Percentiles rank a stretch among this genome's conserved stretches.
phyloP scores from a whole-genome alignment of 768 basidiomycete genomes.

The Mycena amicta region DNA sequence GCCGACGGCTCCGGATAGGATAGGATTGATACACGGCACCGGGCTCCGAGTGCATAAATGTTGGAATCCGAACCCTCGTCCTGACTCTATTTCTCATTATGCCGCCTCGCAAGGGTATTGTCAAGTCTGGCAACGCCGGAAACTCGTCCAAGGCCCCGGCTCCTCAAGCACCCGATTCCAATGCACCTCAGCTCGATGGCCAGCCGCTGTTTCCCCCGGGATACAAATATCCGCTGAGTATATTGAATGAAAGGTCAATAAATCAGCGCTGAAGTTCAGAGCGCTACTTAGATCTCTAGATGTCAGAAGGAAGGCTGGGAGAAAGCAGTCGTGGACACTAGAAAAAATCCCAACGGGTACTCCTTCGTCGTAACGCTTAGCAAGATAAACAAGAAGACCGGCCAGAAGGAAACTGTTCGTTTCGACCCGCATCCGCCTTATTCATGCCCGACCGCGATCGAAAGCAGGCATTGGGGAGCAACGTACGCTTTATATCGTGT shows the following conservation, averaged over 20 bases:
- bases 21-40: too few relatives aligned
- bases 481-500: constrained; percentile 87
- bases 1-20: too few relatives aligned
- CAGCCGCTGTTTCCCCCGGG: constrained; percentile 80
- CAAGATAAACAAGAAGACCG: constrained; percentile 69
- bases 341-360: constrained; percentile 51
- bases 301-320: constrained; percentile 93
- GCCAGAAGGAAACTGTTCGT: constrained; percentile 66
- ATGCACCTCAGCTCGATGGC: constrained; percentile 33
- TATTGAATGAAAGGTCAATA: constrained; percentile 77
- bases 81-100: constrained; percentile 34
- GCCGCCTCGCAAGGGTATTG: constrained; percentile 75
- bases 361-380: constrained; percentile 72
- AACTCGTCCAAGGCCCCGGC: constrained; percentile 65
- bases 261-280: not conserved
- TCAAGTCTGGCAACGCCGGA: constrained; percentile 89
- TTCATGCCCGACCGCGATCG: constrained; percentile 63
- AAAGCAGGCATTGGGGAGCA: constrained; percentile 92
- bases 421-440: constrained; percentile 77
- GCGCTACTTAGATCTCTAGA: constrained; percentile 39
- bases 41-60: not conserved
- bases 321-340: constrained; percentile 77
- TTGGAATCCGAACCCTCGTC: not conserved
- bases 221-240: constrained; percentile 79
- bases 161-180: constrained; percentile 24